A percentile compares a stretch with the other conserved stretches of the same genome.
phyloP scores from a whole-genome alignment of 805 yeast species.

The Candida corydali region DNA sequence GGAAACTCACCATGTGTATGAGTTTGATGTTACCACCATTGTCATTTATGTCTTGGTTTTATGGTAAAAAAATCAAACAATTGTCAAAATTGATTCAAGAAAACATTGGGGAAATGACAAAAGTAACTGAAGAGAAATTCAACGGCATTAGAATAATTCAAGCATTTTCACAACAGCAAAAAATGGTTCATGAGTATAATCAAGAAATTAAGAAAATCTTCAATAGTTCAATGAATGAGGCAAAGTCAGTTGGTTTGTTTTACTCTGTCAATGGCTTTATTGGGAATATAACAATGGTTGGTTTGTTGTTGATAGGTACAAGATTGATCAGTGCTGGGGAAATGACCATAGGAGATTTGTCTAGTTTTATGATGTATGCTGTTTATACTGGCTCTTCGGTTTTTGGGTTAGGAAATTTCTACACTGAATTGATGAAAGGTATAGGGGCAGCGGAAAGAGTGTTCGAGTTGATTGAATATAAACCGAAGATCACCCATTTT shows the following conservation, averaged over 20 bases:
- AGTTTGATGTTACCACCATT: slow-evolving; percentile 79
- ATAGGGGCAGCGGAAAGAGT: slow-evolving; percentile 92
- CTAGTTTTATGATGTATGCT: slow-evolving; percentile 93
- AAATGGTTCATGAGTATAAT: slow-evolving; percentile 74
- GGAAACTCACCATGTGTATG: slow-evolving; percentile 80
- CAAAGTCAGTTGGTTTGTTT: slow-evolving; percentile 69
- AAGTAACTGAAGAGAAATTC: slow-evolving; percentile 88
- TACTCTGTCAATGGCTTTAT: slow-evolving; percentile 77
- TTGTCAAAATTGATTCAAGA: slow-evolving; percentile 77
- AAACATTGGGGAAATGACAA: slow-evolving; percentile 79
- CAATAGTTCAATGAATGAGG: slow-evolving; percentile 73
- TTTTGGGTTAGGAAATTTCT: slow-evolving; percentile 85
- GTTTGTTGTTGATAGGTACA: slow-evolving; percentile 75
- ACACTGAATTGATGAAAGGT: slow-evolving; percentile 94
- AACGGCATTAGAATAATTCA: slow-evolving; percentile 85
- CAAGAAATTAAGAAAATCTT: slow-evolving; percentile 62
- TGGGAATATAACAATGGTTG: slow-evolving; percentile 78
- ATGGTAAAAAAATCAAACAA: slow-evolving; percentile 74
- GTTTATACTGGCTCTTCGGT: slow-evolving; percentile 91
- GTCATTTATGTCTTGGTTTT: slow-evolving; percentile 70
- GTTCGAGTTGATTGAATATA: slow-evolving; percentile 78
- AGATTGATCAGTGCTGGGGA: slow-evolving; percentile 74
- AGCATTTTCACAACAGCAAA: slow-evolving; percentile 79
- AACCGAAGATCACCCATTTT: slow-evolving; percentile 65
- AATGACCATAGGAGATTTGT: slow-evolving; percentile 80